Evolutionary conservation across 176 grass and related monocot species (phyloP).

Genomic region (Pontederia paniculata): DNA sequence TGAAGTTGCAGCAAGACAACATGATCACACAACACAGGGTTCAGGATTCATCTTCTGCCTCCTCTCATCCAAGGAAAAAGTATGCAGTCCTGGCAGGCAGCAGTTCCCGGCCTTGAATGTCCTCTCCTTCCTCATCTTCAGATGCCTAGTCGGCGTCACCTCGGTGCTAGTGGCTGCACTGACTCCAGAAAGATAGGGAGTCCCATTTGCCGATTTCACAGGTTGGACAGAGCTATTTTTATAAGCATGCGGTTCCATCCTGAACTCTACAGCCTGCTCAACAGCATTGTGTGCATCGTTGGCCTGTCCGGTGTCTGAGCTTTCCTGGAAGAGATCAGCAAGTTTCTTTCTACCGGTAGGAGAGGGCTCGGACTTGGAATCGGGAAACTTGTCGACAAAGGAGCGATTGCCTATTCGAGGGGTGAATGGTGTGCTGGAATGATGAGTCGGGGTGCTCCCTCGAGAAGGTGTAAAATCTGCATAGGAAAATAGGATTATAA

Average conservation of each 20-base stretch:
- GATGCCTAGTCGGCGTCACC: slow-evolving; percentile 13
- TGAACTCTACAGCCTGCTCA: slow-evolving; percentile 11
- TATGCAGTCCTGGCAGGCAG: slow-evolving; percentile 58
- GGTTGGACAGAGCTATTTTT: slow-evolving; percentile 18
- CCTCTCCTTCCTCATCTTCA: slow-evolving; percentile 39
- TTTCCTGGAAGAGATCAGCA: slow-evolving; percentile 54
- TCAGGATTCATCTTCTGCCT: slow-evolving; percentile 36
- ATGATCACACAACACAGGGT: background rate
- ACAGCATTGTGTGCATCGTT: background rate
- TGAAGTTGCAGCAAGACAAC: no score
- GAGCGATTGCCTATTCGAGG: slow-evolving; percentile 22
- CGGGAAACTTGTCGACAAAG: slow-evolving; percentile 16
- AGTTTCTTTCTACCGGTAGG: slow-evolving; percentile 66
- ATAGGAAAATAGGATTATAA: slow-evolving; percentile 12
- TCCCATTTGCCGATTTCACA: slow-evolving; percentile 3
- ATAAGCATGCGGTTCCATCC: slow-evolving; percentile 3
- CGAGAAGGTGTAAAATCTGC: slow-evolving; percentile 95
- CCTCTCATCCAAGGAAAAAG: slow-evolving; percentile 38
- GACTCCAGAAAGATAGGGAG: slow-evolving; percentile 22
- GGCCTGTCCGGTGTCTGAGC: slow-evolving; percentile 15
- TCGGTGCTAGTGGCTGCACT: slow-evolving; percentile 27
- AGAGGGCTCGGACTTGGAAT: slow-evolving; percentile 57
- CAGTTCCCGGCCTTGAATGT: slow-evolving; percentile 41
- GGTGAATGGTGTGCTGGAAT: slow-evolving; percentile 31
- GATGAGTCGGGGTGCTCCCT: slow-evolving; percentile 59